Evolutionary conservation across 345 rosid species (phyloP), one percentile per base, ranked within the genome.

Genomic region (Salix dunnii): DNA sequence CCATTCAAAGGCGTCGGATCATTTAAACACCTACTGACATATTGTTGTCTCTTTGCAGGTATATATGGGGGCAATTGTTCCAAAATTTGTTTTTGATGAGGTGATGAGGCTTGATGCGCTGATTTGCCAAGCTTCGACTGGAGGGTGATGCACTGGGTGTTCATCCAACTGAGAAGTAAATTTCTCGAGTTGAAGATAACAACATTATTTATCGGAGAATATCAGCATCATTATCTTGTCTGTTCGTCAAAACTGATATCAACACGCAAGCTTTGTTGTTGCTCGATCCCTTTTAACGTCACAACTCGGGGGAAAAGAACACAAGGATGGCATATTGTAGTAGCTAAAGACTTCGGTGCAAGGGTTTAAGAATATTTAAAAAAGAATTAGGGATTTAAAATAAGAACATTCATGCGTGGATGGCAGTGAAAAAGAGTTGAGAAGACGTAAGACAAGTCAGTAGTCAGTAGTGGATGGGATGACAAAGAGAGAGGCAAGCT

Each of bases 61-160:
- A 27, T 90, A n/a, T n/a, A n/a, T n/a, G n/a, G n/a, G n/a, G 99
- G 99, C 96, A 96, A 61, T 96, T 84, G 98, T 96, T 70, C 99
- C 97, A 0, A 93, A 96, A 85, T 91, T 93, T 77, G 99, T 90
- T 40, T 96, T 96, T 64, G 97, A 91, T n/a, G n/a, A n/a, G n/a
- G n/a, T n/a, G n/a, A n/a, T n/a, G n/a, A n/a, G n/a, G n/a, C n/a
- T n/a, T n/a, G n/a, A n/a, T n/a, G n/a, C n/a, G n/a, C n/a, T n/a
- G n/a, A n/a, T n/a, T n/a, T n/a, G n/a, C n/a, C n/a, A n/a, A n/a
- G n/a, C n/a, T n/a, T n/a, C n/a, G n/a, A n/a, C n/a, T n/a, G n/a
- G 35, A 65, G 58, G 62, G 64, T 18, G 69, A 11, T 4, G 33
- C 62, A 71, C 40, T 33, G 3, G 74, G 2, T n/a, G 62, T 43